A percentile compares a stretch with the other conserved stretches of the same genome.
phyloP scores from a whole-genome alignment of 768 basidiomycete species.

The Arthromyces matolae region DNA sequence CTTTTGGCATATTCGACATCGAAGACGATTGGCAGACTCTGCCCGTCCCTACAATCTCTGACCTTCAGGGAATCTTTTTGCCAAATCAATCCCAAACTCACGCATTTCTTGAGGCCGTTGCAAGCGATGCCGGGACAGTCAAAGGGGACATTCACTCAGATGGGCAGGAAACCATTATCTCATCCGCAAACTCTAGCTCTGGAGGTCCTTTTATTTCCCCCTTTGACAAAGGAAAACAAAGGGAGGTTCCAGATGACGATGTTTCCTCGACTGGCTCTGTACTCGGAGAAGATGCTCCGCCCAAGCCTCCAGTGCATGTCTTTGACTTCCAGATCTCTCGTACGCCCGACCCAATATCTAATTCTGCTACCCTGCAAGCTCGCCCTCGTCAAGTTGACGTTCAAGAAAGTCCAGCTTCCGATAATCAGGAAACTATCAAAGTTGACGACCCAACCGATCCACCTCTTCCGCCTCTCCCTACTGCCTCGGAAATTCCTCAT shows the following conservation, averaged over 20 bases:
- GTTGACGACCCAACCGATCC: background rate
- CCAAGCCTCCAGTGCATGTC: slow-evolving; percentile 64
- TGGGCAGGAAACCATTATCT: slow-evolving; percentile 28
- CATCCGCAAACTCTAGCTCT: slow-evolving; percentile 25
- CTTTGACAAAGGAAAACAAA: slow-evolving; percentile 50
- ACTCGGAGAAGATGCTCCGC: slow-evolving; percentile 39
- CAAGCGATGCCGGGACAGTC: slow-evolving; percentile 31
- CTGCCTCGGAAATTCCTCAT: slow-evolving; percentile 32
- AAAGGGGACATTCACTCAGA: slow-evolving; percentile 23
- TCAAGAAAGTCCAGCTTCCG: too few relatives aligned
- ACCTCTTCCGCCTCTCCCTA: slow-evolving; percentile 50
- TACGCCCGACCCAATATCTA: background rate
- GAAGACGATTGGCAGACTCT: slow-evolving; percentile 68
- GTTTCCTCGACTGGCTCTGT: slow-evolving; percentile 37
- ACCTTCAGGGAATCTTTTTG: slow-evolving; percentile 38
- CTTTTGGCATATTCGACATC: slow-evolving; percentile 51
- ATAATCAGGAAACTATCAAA: slow-evolving; percentile 3
- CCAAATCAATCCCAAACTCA: slow-evolving; percentile 41
- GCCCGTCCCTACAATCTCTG: slow-evolving; percentile 32
- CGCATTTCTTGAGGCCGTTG: slow-evolving; percentile 60
- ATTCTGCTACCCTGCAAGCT: slow-evolving; percentile 29
- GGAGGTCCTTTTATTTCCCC: slow-evolving; percentile 15
- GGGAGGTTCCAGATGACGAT: slow-evolving; percentile 31
- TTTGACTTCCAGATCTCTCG: slow-evolving; percentile 28
- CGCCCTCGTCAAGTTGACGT: too few relatives aligned